Evolutionary conservation across 306 rosid genomes (phyloP), one percentile per base, ranked within the genome.

Genomic region (Cucurbita moschata): DNA sequence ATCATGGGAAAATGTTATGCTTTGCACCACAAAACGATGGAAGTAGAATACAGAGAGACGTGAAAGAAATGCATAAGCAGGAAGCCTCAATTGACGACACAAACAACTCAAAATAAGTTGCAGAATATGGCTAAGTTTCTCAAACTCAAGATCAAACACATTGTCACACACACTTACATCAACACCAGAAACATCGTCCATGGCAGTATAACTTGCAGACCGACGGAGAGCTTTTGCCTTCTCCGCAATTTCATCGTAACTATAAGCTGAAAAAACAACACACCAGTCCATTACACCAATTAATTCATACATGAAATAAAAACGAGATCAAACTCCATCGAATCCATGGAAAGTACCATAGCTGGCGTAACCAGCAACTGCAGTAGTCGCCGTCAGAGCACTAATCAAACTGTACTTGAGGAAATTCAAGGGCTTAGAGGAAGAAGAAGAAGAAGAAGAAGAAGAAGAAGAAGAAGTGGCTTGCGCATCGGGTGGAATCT

Each of bases 161-260:
- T 68, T 51, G 50, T 50, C 57, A 60, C 15, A 76, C 57, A 60
- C 15, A 76, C 82, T 87, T 70, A 91, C 98, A 9, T 83, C 96
- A 14, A 89, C 55, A 49, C 87, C 53, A 13, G 97, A 67, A 0
- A 83, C 89, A 65, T 86, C 88, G 40, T 88, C 96, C 13, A 73
- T 38, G 0, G 75, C 35, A 39, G 75, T 71, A 56, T 80, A 58
- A 79, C 77, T 83, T 1, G 56, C 76, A 16, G 86, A 77, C 6
- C 80, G 84, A 19, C 90, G 97, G 3, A 95, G 54, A 12, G 85
- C 79, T 85, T 38, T 89, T 0, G 96, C 85, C 85, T 84, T 89
- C 61, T 84, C 78, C 16, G 89, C 96, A 11, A 95, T 75, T 77
- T 89, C 96, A 3, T 88, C 84, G 62, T 69, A 57, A 60, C 77